These are phyloP conservation scores for Rhizophora apiculata DNA, from an alignment of 345 rosid genomes.

Conservation along the genomic window DNA sequence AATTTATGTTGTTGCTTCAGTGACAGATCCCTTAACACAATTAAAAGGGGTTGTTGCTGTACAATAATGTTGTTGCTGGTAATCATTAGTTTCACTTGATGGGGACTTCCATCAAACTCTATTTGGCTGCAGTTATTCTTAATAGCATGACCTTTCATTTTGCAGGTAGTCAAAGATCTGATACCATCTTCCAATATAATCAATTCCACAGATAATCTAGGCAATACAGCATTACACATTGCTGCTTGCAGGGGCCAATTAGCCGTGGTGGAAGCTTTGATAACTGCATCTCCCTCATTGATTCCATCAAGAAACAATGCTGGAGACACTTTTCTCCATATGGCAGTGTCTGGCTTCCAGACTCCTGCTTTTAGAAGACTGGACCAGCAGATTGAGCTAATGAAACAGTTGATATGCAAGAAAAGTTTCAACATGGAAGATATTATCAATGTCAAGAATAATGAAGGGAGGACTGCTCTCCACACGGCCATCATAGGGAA, in stretches of 20 bases:
- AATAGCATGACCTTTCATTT: not conserved
- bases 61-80: no score
- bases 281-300: constrained; percentile 50
- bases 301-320: constrained; percentile 47
- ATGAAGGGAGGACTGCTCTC: constrained; percentile 73
- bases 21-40: no score
- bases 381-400: constrained; percentile 68
- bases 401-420: constrained; percentile 49
- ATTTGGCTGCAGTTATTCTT: not conserved
- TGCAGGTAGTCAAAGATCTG: constrained; percentile 67
- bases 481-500: constrained; percentile 76
- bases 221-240: constrained; percentile 73
- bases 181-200: constrained; percentile 44
- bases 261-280: constrained; percentile 51
- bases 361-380: constrained; percentile 68
- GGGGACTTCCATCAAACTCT: not conserved
- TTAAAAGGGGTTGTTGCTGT: no score
- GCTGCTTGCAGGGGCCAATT: constrained; percentile 77
- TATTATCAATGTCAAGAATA: constrained; percentile 54
- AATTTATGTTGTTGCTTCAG: no score
- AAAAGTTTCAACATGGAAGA: constrained; percentile 31
- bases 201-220: constrained; percentile 49
- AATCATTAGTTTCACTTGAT: no score
- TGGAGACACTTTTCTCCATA: constrained; percentile 80
- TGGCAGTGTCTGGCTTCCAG: constrained; percentile 71